phyloP scores from a whole-genome alignment of 1,139 yeast species.

The Yarrowia galli region DNA sequence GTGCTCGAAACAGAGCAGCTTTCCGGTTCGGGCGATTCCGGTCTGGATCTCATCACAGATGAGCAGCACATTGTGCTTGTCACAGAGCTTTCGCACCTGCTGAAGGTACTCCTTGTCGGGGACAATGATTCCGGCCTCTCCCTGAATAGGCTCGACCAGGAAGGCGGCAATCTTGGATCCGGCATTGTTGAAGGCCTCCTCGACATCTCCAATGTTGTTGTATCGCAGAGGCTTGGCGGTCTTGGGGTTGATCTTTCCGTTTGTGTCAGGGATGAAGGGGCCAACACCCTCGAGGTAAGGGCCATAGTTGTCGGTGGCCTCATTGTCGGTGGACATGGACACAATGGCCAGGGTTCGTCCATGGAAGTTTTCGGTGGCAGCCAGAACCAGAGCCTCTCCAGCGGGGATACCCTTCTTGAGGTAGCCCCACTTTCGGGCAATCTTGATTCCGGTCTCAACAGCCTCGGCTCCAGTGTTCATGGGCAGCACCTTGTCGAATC shows the following conservation, averaged over 20 bases:
- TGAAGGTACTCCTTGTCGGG: conserved; percentile 85
- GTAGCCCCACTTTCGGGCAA: conserved; percentile 98
- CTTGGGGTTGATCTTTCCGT: conserved; percentile 41
- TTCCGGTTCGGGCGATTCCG: conserved; percentile 97
- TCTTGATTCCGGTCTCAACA: conserved; percentile 91
- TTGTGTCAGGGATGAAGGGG: conserved; percentile 69
- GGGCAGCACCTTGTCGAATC: conserved; percentile 92
- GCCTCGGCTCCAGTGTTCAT: conserved; percentile 99
- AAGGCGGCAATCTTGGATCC: conserved; percentile 94
- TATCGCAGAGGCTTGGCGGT: conserved; percentile 48
- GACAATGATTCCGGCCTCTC: conserved; percentile 98
- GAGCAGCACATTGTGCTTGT: conserved; percentile 80
- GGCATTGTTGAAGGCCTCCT: conserved; percentile 78
- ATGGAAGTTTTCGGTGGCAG: conserved; percentile 91
- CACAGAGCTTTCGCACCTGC: conserved; percentile 76
- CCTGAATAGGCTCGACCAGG: conserved; percentile 94
- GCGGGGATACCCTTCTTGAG: conserved; percentile 81
- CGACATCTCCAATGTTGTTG: conserved; percentile 77
- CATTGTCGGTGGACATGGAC: conserved; percentile 96
- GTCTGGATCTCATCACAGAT: conserved; percentile 98
- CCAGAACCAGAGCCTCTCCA: conserved; percentile 83
- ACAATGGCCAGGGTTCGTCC: conserved; percentile 96
- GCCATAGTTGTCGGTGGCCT: conserved; percentile 87
- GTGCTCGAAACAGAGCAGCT: conserved; percentile 90
- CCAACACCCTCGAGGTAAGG: conserved; percentile 89